phyloP scores from a whole-genome alignment of 768 basidiomycete species.

The Rubroboletus satanas region DNA sequence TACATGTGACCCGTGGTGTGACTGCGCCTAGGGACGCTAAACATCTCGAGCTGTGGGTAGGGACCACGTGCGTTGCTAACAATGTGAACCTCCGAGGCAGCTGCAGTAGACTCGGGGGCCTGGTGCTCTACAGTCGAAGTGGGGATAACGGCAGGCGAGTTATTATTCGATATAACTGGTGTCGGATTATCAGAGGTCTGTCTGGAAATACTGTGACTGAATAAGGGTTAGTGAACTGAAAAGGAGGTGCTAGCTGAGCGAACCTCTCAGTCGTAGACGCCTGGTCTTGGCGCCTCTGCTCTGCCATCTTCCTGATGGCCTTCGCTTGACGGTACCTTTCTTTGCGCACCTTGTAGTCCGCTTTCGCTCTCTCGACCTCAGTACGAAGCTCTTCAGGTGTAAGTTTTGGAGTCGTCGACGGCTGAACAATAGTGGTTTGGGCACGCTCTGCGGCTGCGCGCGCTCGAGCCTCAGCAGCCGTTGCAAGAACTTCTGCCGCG shows the following conservation, averaged over 20 bases:
- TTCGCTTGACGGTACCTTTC: slow-evolving; percentile 62
- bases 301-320: slow-evolving; percentile 43
- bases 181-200: slow-evolving; percentile 21
- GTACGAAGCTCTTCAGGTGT: slow-evolving; percentile 28
- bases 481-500: slow-evolving; percentile 14
- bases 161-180: slow-evolving; percentile 3
- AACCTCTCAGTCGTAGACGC: slow-evolving; percentile 29
- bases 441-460: slow-evolving; percentile 5
- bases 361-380: slow-evolving; percentile 63
- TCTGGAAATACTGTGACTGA: slow-evolving; percentile 23
- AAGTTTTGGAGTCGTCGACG: background rate
- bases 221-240: slow-evolving; percentile 3
- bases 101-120: slow-evolving; percentile 12
- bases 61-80: slow-evolving; percentile 59
- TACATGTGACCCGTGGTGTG: slow-evolving; percentile 30
- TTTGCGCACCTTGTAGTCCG: slow-evolving; percentile 64
- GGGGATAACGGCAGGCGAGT: background rate
- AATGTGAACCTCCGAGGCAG: slow-evolving; percentile 37
- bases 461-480: slow-evolving; percentile 15
- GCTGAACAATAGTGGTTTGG: background rate
- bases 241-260: background rate
- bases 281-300: slow-evolving; percentile 23
- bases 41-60: slow-evolving; percentile 62
- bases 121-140: slow-evolving; percentile 12
- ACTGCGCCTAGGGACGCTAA: slow-evolving; percentile 48